A percentile compares a stretch with the other conserved stretches of the same genome.
Evolutionary conservation across 148 eudicot genomes (phyloP).

Genomic region (Cornus controversa): DNA sequence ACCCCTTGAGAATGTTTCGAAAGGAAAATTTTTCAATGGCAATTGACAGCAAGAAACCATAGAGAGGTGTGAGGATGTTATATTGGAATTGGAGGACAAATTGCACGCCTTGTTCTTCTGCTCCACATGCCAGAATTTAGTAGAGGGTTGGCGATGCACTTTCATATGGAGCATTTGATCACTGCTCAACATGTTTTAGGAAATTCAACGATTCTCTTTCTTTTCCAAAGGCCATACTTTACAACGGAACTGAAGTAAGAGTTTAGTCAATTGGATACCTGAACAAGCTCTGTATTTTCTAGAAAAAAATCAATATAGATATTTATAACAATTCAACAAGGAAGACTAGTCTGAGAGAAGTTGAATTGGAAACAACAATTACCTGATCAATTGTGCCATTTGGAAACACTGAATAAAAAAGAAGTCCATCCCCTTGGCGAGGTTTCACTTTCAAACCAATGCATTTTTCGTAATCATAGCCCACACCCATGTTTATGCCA

Average conservation of each 20-base stretch:
- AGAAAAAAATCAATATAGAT: neutral
- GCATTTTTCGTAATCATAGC: constrained; percentile 59
- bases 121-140: neutral
- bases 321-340: neutral
- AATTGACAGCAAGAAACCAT: neutral
- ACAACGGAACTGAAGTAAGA: neutral
- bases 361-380: constrained; percentile 23
- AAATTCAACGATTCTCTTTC: neutral
- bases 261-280: neutral
- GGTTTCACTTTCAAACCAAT: constrained; percentile 70
- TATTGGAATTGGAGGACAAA: no score
- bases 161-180: neutral
- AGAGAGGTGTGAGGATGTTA: neutral
- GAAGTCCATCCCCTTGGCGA: constrained; percentile 60
- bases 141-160: neutral
- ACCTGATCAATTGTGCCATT: constrained; percentile 77
- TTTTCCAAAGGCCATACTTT: neutral
- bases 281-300: neutral
- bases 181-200: neutral
- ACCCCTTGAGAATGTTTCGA: no score
- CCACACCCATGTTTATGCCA: constrained; percentile 36
- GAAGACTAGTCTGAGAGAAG: neutral
- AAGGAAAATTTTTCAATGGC: no score
- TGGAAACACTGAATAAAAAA: constrained; percentile 57
- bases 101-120: no score